These are phyloP conservation scores for Erodium chrysanthum DNA, from an alignment of 441 rosid species.

Conservation along the genomic window DNA sequence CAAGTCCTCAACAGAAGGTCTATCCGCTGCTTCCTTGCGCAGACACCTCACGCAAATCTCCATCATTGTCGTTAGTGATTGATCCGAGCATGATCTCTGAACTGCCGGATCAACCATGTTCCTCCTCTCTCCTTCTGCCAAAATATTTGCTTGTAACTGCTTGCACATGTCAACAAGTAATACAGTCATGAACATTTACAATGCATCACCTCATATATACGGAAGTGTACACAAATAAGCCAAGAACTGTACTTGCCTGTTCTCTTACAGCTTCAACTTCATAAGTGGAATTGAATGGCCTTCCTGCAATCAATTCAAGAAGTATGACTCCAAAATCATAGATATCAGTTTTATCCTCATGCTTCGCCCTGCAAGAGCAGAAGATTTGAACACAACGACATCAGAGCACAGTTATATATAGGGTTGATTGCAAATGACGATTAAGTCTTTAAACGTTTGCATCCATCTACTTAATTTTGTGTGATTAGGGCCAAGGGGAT, in stretches of 20 bases:
- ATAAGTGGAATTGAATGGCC: conserved; percentile 38
- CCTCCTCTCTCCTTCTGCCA: conserved; percentile 38
- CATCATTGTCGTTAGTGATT: conserved; percentile 68
- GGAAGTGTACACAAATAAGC: background rate
- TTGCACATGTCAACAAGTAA: background rate
- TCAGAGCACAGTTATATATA: too few relatives aligned
- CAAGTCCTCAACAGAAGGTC: conserved; percentile 82
- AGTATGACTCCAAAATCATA: conserved; percentile 76
- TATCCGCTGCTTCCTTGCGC: conserved; percentile 42
- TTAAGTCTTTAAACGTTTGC: too few relatives aligned
- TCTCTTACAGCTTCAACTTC: conserved; percentile 48
- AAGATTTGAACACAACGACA: conserved; percentile 12
- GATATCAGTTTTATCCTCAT: conserved; percentile 50
- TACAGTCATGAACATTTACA: background rate
- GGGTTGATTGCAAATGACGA: too few relatives aligned
- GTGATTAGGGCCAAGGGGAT: too few relatives aligned
- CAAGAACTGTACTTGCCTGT: conserved; percentile 30
- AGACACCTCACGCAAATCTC: conserved; percentile 72
- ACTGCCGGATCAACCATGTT: conserved; percentile 54
- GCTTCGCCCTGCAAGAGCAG: conserved; percentile 25
- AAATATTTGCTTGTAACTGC: conserved; percentile 50
- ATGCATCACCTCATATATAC: background rate
- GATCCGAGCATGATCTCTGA: conserved; percentile 48
- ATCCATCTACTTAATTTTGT: too few relatives aligned
- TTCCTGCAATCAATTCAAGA: conserved; percentile 72